Conservation (phyloP, 306 rosid species). For the Acacia confusa region DNA sequence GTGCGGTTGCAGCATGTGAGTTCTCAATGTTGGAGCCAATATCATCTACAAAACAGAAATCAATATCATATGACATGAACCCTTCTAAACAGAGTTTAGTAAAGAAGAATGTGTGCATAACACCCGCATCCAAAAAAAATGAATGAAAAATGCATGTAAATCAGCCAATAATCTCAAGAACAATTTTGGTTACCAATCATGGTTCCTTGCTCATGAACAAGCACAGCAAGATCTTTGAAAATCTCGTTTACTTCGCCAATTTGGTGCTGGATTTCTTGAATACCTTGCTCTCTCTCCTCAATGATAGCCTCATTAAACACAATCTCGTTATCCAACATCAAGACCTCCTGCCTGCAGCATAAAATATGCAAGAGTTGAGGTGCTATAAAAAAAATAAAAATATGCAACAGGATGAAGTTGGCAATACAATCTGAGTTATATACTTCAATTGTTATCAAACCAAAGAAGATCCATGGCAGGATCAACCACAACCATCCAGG, state of each 20-base stretch:
- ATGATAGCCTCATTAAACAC: conserved; percentile 94
- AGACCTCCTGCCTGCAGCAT: conserved; percentile 78
- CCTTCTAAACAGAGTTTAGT: not conserved
- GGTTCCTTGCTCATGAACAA: conserved; percentile 94
- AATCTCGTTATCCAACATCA: conserved; percentile 84
- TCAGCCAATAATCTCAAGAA: not conserved
- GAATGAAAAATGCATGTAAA: not conserved
- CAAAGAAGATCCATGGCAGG: conserved; percentile 2
- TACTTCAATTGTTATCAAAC: conserved; percentile 17
- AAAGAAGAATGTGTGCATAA: not conserved
- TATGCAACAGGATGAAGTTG: conserved; percentile 10
- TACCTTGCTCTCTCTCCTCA: conserved; percentile 97
- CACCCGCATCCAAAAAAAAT: not conserved
- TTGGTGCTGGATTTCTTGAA: conserved; percentile 93
- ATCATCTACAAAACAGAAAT: conserved; percentile 61
- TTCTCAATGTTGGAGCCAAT: conserved; percentile 79
- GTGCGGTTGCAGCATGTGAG: conserved; percentile 76
- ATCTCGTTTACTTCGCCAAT: conserved; percentile 97
- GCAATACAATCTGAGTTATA: conserved; percentile 19
- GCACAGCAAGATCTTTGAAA: conserved; percentile 91
- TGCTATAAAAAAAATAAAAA: conserved; percentile 22
- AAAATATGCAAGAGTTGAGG: conserved; percentile 30
- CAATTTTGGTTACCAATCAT: conserved; percentile 63
- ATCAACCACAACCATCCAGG: not conserved
- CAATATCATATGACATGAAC: conserved; percentile 32